These are phyloP conservation scores for Corymbia maculata DNA, from an alignment of 345 rosid genomes.

Conservation along the genomic window DNA sequence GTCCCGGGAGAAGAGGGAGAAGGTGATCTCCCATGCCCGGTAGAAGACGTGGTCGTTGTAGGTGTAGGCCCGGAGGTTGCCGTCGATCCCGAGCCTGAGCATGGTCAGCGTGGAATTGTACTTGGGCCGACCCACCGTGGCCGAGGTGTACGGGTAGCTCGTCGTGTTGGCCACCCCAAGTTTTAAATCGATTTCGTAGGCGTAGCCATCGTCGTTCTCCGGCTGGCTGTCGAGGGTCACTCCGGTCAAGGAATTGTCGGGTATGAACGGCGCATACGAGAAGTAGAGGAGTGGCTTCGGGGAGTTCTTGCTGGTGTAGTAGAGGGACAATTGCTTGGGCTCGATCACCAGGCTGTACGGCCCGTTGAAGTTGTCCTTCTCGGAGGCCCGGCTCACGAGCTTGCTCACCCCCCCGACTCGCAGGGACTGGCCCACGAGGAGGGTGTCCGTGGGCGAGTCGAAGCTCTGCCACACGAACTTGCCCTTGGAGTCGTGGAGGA, in stretches of 20 bases:
- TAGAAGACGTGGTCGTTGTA: slow-evolving; percentile 20
- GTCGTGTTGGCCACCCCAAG: neutral
- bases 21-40: slow-evolving; percentile 29
- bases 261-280: neutral
- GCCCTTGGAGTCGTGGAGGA: slow-evolving; percentile 35
- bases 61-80: slow-evolving; percentile 32
- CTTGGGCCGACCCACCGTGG: slow-evolving; percentile 9
- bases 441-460: slow-evolving; percentile 48
- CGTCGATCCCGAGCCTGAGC: slow-evolving; percentile 37
- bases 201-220: neutral
- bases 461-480: slow-evolving; percentile 52
- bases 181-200: slow-evolving; percentile 5
- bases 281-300: slow-evolving; percentile 17
- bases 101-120: slow-evolving; percentile 26
- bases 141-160: neutral
- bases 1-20: slow-evolving; percentile 19
- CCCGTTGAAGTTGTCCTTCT: slow-evolving; percentile 17
- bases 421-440: slow-evolving; percentile 47
- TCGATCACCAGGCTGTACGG: slow-evolving; percentile 54
- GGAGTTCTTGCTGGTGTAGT: slow-evolving; percentile 13
- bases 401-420: slow-evolving; percentile 10
- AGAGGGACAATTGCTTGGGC: slow-evolving; percentile 22
- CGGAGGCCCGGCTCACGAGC: slow-evolving; percentile 43
- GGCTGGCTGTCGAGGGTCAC: slow-evolving; percentile 8
- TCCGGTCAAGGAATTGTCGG: neutral